Conservation (phyloP, 331 rosid genomes). For the Spiraea crenata region DNA sequence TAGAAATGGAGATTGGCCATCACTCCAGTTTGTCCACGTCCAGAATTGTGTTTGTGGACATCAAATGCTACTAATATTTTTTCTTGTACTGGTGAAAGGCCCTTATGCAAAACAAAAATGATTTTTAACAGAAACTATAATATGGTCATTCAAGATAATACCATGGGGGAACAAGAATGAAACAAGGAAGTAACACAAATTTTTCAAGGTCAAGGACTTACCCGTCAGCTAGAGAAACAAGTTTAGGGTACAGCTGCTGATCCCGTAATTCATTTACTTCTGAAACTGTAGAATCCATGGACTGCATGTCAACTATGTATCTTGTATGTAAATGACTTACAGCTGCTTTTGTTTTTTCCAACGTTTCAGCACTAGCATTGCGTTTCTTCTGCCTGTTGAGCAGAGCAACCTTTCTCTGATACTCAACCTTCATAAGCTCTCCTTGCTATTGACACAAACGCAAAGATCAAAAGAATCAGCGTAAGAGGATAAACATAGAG, state of each 20-base stretch:
- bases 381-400: constrained; percentile 80
- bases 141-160: constrained; percentile 6
- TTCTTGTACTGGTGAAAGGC: background rate
- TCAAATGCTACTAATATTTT: background rate
- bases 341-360: constrained; percentile 83
- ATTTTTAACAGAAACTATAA: background rate
- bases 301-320: constrained; percentile 90
- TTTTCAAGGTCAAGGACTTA: constrained; percentile 32
- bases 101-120: constrained; percentile 12
- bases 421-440: constrained; percentile 83
- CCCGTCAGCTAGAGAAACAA: constrained; percentile 66
- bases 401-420: constrained; percentile 70
- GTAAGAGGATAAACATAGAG: background rate
- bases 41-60: background rate
- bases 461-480: background rate
- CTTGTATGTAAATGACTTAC: constrained; percentile 90
- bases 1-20: background rate
- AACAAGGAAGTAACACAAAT: background rate
- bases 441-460: constrained; percentile 58
- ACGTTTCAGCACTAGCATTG: constrained; percentile 56
- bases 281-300: constrained; percentile 81
- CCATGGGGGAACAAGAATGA: background rate
- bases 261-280: constrained; percentile 81
- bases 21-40: background rate
- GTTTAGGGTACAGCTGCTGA: constrained; percentile 77